Base-by-base conservation (phyloP, 1,284 basidiomycete genomes). In the Vanrija humicola region DNA sequence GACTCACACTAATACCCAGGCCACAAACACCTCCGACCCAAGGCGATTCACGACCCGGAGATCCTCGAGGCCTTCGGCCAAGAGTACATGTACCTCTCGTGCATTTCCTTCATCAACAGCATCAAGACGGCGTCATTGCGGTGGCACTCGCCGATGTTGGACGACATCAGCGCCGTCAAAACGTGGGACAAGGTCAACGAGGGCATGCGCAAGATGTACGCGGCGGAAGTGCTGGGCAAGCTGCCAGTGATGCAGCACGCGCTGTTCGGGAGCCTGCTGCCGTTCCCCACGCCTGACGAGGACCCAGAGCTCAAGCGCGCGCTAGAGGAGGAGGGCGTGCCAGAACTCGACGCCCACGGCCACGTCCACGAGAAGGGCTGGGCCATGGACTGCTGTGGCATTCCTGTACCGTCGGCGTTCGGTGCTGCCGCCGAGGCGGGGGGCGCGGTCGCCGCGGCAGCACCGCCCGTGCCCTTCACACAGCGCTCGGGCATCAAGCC, bases 131-230 rank as follows among this genome's bases (percentile, higher is more conserved):
- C 93, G 0, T 93, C 91, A 0, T 80, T 98, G 3, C 83, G 94
- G 48, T 98, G 95, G 96, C 96, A 98, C 77, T 97, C 92, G 0
- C 96, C 95, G 0, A 98, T 98, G 95, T 83, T 98, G 12, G 92
- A 98, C 71, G 95, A 98, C 72, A 98, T 98, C 58, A 95, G 92
- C 0, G 91, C 87, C 5, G 95, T 96, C 52, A 96, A 94, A 77
- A 89, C 90, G 2, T 98, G 94, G 94, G 86, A 89, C 69, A 98
- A 98, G 74, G 92, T 98, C 62, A 97, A 98, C 74, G 78, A 82
- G n/a, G 96, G 95, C 10, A 97, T 98, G 92, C 82, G 90, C 74
- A 98, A 98, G 77, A 98, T 98, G 95, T 98, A 94, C 77, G 82
- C 82, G 40, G 94, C 91, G 38, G 94, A 98, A 74, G 96, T 98